phyloP scores from a whole-genome alignment of 768 basidiomycete species.

The Zangia roseola region DNA sequence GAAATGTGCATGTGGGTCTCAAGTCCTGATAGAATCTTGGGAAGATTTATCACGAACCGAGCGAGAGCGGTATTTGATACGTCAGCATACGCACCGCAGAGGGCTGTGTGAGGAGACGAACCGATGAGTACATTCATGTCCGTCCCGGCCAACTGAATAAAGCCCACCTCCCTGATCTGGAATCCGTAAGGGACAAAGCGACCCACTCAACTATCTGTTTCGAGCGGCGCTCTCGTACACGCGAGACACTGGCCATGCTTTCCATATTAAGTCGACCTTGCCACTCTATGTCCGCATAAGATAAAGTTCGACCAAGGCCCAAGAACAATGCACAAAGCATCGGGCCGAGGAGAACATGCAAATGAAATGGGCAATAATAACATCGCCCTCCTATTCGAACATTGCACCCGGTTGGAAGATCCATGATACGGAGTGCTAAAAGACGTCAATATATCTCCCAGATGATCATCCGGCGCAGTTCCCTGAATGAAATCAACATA shows the following conservation, averaged over 20 bases:
- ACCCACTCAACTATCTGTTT: neutral
- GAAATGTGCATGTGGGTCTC: neutral
- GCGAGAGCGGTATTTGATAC: neutral
- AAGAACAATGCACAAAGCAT: neutral
- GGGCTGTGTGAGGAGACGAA: neutral
- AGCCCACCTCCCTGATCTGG: neutral
- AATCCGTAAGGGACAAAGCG: neutral
- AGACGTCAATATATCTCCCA: too few relatives aligned
- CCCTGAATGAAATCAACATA: too few relatives aligned
- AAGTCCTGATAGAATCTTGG: neutral
- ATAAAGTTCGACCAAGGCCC: neutral
- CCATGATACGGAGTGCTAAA: neutral
- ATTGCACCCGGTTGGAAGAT: neutral
- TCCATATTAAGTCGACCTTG: neutral
- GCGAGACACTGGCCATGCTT: neutral
- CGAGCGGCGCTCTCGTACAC: neutral
- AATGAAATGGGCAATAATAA: too few relatives aligned
- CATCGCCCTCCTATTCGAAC: neutral
- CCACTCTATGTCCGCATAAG: neutral
- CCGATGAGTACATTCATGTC: neutral
- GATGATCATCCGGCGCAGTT: too few relatives aligned
- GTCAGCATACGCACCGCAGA: neutral
- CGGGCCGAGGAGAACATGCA: too few relatives aligned
- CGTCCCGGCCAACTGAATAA: neutral
- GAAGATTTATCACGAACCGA: slow-evolving; percentile 1